A percentile compares a stretch with the other conserved stretches of the same genome.
Evolutionary conservation across 176 grass and related monocot species (phyloP).

Genomic region (Alopecurus myosuroides): DNA sequence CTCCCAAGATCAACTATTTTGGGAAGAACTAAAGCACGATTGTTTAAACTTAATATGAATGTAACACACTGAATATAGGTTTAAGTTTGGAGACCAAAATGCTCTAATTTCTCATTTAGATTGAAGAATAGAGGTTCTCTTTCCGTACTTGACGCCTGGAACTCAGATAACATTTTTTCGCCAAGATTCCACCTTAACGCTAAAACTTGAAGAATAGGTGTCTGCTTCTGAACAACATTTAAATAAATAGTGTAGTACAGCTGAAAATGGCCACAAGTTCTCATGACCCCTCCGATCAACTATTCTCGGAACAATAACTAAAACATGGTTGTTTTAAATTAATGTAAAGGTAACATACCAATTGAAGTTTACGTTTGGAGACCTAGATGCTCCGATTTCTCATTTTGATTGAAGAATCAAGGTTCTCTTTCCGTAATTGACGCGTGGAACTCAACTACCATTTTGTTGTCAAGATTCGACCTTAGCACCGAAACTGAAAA

Average conservation of each 20-base stretch:
- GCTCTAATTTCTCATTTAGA: neutral
- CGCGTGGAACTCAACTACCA: neutral
- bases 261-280: neutral
- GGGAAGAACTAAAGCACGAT: neutral
- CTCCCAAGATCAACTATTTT: neutral
- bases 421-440: too few species aligned
- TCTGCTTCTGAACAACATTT: neutral
- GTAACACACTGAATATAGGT: neutral
- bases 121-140: too few species aligned
- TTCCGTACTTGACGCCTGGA: neutral
- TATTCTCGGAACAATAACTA: neutral
- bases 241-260: neutral
- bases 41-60: neutral
- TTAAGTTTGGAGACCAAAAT: neutral
- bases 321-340: neutral
- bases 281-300: neutral
- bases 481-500: neutral
- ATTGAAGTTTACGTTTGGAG: neutral
- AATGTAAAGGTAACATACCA: neutral
- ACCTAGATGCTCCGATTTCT: neutral
- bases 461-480: neutral
- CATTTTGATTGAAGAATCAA: neutral
- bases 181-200: neutral
- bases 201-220: neutral
- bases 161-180: neutral